These are phyloP conservation scores for Macrophomina phaseolina DNA, from an alignment of 2,329 filamentous ascomycete species.

Conservation along the genomic window DNA sequence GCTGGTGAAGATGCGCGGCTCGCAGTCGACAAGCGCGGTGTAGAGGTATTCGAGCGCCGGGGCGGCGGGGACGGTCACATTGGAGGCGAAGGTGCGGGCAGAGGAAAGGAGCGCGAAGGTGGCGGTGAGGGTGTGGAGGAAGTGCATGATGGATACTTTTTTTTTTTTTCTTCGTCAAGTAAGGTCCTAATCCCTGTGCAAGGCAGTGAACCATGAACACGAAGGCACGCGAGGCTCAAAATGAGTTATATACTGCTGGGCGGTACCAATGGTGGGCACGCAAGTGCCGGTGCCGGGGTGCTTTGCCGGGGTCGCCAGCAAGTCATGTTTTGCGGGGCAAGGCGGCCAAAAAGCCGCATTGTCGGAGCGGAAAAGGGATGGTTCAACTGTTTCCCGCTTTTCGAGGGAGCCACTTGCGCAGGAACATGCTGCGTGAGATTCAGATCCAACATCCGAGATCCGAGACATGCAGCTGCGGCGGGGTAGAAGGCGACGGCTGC, in stretches of 20 bases:
- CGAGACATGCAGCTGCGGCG: not conserved
- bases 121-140: not conserved
- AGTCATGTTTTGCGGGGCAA: conserved; percentile 4
- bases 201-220: not conserved
- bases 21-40: conserved; percentile 21
- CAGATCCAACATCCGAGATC: conserved; percentile 1
- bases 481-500: not conserved
- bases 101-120: not conserved
- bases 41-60: conserved; percentile 22
- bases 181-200: too few relatives aligned
- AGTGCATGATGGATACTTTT: not conserved
- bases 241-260: not conserved
- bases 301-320: not conserved
- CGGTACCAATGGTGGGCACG: not conserved
- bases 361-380: not conserved
- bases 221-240: too few relatives aligned
- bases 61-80: not conserved
- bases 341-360: not conserved
- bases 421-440: not conserved
- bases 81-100: not conserved
- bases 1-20: conserved; percentile 4
- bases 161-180: fast-evolving
- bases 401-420: not conserved
- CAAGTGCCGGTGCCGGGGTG: conserved; percentile 11
- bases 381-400: not conserved